phyloP scores from a whole-genome alignment of 2,329 filamentous ascomycete species.

The Penicillium olsonii region DNA sequence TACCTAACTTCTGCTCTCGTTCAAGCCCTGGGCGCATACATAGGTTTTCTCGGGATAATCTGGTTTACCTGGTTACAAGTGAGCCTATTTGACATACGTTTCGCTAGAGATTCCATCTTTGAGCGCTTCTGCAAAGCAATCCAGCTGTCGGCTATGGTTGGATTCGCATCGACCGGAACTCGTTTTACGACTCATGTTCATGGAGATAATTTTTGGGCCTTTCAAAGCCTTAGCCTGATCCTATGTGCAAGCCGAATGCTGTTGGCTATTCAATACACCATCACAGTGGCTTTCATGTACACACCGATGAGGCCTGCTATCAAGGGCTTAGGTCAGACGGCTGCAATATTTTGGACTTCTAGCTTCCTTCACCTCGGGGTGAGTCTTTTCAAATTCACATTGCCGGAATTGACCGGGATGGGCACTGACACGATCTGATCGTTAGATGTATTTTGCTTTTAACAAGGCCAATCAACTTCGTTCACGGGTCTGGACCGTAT shows the following conservation, averaged over 20 bases:
- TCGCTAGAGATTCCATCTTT: slow-evolving; percentile 65
- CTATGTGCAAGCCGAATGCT: slow-evolving; percentile 57
- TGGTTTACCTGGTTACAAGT: slow-evolving; percentile 71
- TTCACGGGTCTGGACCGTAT: slow-evolving; percentile 47
- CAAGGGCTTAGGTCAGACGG: slow-evolving; percentile 16
- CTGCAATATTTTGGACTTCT: too few species aligned
- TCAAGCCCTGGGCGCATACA: slow-evolving; percentile 47
- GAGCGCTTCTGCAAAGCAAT: slow-evolving; percentile 60
- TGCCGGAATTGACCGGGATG: background rate
- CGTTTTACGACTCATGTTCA: slow-evolving; percentile 33
- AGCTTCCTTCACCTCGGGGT: slow-evolving; percentile 28
- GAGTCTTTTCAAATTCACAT: slow-evolving; percentile 6
- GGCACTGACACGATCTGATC: slow-evolving; percentile 1
- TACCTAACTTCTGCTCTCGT: slow-evolving; percentile 14
- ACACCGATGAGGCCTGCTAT: slow-evolving; percentile 28
- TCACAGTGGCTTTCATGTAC: slow-evolving; percentile 34
- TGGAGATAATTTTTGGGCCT: slow-evolving; percentile 46
- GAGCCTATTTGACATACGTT: slow-evolving; percentile 66
- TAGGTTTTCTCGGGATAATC: slow-evolving; percentile 54
- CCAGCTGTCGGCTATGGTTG: slow-evolving; percentile 47
- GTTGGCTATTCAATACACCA: slow-evolving; percentile 56
- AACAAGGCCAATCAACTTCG: slow-evolving; percentile 20
- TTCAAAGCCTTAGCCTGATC: slow-evolving; percentile 44
- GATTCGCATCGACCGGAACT: too few species aligned
- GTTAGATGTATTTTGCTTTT: slow-evolving; percentile 39